Conservation (phyloP, 306 rosid species). For the Delonix regia region DNA sequence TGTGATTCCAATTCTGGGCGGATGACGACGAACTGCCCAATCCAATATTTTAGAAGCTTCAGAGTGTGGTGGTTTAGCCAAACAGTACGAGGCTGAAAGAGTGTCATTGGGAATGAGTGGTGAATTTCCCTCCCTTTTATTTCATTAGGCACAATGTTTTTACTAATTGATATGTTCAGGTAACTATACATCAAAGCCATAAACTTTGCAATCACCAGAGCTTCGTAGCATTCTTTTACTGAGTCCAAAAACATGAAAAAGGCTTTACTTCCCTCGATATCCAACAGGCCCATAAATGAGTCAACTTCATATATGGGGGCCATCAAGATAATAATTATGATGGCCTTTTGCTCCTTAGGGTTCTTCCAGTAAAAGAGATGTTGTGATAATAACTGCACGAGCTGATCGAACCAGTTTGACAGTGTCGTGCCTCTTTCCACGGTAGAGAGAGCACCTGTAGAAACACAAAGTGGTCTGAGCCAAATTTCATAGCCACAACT, state of each 20-base stretch:
- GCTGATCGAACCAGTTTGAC: not conserved
- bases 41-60: constrained; percentile 88
- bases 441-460: too few species aligned
- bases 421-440: not conserved
- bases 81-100: constrained; percentile 86
- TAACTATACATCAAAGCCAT: constrained; percentile 90
- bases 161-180: constrained; percentile 84
- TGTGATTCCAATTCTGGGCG: constrained; percentile 90
- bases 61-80: constrained; percentile 69
- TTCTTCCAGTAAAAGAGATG: constrained; percentile 98
- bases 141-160: constrained; percentile 81
- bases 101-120: constrained; percentile 93
- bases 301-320: constrained; percentile 83
- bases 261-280: constrained; percentile 76
- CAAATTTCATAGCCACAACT: too few species aligned
- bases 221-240: constrained; percentile 91
- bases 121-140: constrained; percentile 97
- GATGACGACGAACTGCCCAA: constrained; percentile 93
- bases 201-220: constrained; percentile 93
- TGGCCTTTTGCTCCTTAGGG: constrained; percentile 93
- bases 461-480: too few species aligned
- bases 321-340: constrained; percentile 83
- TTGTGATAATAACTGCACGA: constrained; percentile 74
- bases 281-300: constrained; percentile 88
- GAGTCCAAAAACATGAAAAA: constrained; percentile 82